phyloP scores from a whole-genome alignment of 2,329 filamentous ascomycete species.

The Colletotrichum magnum region DNA sequence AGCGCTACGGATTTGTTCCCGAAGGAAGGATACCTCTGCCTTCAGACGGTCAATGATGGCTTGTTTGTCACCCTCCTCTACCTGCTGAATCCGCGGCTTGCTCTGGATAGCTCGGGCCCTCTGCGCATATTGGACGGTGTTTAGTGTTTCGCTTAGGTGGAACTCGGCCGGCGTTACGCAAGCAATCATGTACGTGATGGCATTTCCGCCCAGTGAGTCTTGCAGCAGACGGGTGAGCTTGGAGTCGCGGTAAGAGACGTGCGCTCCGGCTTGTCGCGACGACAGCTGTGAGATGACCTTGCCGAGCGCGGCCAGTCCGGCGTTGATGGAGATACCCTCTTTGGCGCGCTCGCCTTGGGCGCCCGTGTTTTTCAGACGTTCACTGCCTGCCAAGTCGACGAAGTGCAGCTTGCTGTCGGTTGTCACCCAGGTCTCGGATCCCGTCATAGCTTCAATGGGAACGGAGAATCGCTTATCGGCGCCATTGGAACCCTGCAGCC shows the following conservation, averaged over 20 bases:
- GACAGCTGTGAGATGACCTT: conserved; percentile 99
- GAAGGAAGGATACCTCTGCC: conserved; percentile 92
- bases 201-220: conserved; percentile 96
- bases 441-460: conserved; percentile 83
- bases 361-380: conserved; percentile 96
- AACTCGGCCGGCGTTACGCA: conserved; percentile 98
- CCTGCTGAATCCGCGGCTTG: conserved; percentile 95
- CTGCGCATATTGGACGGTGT: conserved; percentile 98
- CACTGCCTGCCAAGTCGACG: conserved; percentile 96
- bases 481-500: conserved; percentile 64
- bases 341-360: conserved; percentile 94
- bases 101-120: conserved; percentile 96
- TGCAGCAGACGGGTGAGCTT: conserved; percentile 94
- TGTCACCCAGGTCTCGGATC: conserved; percentile 80
- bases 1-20: conserved; percentile 92
- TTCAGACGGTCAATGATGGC: conserved; percentile 93
- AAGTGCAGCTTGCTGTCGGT: conserved; percentile 99
- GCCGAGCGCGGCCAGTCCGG: conserved; percentile 91
- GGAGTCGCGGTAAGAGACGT: conserved; percentile 99
- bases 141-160: conserved; percentile 96
- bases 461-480: conserved; percentile 90
- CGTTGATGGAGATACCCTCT: conserved; percentile 98
- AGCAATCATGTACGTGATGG: conserved; percentile 99
- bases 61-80: conserved; percentile 94
- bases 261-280: conserved; percentile 85